phyloP scores from a whole-genome alignment of 805 yeast species.

The Saturnispora quitensis region DNA sequence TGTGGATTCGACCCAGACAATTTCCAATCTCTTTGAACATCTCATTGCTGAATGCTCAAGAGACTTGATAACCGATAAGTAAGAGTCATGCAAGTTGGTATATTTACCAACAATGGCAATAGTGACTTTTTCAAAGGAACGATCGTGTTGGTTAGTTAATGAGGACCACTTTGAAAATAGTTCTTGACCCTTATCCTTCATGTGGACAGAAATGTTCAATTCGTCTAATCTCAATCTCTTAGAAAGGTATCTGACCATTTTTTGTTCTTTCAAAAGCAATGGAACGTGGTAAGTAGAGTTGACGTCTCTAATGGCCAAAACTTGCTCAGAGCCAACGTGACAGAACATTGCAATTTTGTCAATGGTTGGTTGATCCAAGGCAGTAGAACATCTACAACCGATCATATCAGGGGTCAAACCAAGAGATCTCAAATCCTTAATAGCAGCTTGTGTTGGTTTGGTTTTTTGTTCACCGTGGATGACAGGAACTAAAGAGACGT shows the following conservation, averaged over 20 bases:
- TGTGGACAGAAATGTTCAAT: slow-evolving; percentile 38
- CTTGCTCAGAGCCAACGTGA: slow-evolving; percentile 98
- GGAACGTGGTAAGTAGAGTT: slow-evolving; percentile 98
- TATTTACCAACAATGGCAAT: slow-evolving; percentile 97
- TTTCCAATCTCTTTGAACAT: slow-evolving; percentile 73
- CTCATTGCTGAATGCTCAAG: slow-evolving; percentile 93
- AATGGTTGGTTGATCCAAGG: slow-evolving; percentile 74
- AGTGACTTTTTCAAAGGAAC: slow-evolving; percentile 75
- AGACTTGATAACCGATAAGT: slow-evolving; percentile 88
- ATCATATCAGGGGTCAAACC: slow-evolving; percentile 95
- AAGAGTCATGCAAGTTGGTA: slow-evolving; percentile 90
- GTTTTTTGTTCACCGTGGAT: slow-evolving; percentile 99
- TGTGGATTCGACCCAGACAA: slow-evolving; percentile 93
- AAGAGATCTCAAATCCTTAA: slow-evolving; percentile 88
- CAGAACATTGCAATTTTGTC: slow-evolving; percentile 98
- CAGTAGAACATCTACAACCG: slow-evolving; percentile 92
- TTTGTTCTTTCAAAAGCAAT: slow-evolving; percentile 77
- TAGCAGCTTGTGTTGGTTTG: slow-evolving; percentile 98
- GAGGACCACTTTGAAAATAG: slow-evolving; percentile 71
- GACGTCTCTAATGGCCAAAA: slow-evolving; percentile 92
- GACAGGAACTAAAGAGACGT: slow-evolving; percentile 94
- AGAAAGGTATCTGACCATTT: slow-evolving; percentile 61
- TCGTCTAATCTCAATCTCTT: slow-evolving; percentile 56
- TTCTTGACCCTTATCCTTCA: slow-evolving; percentile 53
- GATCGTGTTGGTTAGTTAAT: slow-evolving; percentile 73